Conservation (phyloP, 345 rosid genomes). For the Murraya paniculata region DNA sequence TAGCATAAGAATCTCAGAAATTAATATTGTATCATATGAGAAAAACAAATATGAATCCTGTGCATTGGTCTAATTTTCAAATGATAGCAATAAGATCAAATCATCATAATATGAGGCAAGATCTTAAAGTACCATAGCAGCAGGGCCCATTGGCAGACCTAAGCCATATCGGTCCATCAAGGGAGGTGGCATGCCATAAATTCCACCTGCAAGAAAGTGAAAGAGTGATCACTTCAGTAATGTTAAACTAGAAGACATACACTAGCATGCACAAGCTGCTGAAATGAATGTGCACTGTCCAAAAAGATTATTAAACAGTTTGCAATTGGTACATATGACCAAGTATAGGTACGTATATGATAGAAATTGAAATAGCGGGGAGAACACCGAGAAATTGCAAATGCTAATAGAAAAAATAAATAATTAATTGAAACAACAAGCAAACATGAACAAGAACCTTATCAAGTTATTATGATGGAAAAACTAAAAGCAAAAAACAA, state of each 20-base stretch:
- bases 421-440: not conserved
- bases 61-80: not conserved
- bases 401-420: not conserved
- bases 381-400: not conserved
- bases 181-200: constrained; percentile 81
- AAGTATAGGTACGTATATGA: not conserved
- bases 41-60: not conserved
- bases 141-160: constrained; percentile 80
- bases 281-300: not conserved
- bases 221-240: constrained; percentile 1
- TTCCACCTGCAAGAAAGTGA: constrained; percentile 48
- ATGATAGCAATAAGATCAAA: constrained; percentile 12
- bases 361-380: not conserved
- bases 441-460: not conserved
- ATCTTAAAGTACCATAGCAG: constrained; percentile 64
- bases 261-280: not conserved
- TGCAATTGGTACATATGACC: not conserved
- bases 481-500: not conserved
- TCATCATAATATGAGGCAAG: constrained; percentile 1
- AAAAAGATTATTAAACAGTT: not conserved
- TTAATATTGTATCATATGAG: not conserved
- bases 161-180: constrained; percentile 88
- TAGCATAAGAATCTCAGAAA: not conserved
- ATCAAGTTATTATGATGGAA: not conserved
- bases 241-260: not conserved